Conservation (phyloP, 768 basidiomycete species). For the Lactifluus rugatus region DNA sequence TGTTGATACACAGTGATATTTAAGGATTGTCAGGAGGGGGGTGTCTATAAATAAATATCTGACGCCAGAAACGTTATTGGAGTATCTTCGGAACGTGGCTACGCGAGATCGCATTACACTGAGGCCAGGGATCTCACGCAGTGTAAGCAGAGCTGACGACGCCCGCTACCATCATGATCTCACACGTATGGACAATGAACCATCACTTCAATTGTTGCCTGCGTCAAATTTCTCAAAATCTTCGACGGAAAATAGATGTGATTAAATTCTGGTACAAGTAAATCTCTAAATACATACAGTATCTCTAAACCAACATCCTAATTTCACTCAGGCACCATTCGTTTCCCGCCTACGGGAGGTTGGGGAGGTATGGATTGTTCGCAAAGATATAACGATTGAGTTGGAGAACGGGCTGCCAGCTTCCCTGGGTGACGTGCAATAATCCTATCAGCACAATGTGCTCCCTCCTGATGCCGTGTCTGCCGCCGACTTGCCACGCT, state of each 20-base stretch:
- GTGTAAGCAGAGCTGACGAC: neutral
- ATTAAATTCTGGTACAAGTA: neutral
- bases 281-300: neutral
- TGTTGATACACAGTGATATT: too few relatives aligned
- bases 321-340: neutral
- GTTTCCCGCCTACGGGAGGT: neutral
- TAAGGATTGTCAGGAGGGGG: too few relatives aligned
- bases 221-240: neutral
- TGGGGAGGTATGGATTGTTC: neutral
- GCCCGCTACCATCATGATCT: neutral
- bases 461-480: slow-evolving; percentile 5
- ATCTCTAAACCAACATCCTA: neutral
- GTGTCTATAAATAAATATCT: too few relatives aligned
- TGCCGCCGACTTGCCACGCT: neutral
- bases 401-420: slow-evolving; percentile 16
- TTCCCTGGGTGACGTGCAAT: slow-evolving; percentile 8
- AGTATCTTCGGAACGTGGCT: too few relatives aligned
- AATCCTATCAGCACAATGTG: slow-evolving; percentile 10
- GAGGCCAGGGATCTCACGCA: too few relatives aligned
- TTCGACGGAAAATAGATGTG: neutral
- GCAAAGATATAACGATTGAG: neutral
- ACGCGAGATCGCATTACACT: too few relatives aligned
- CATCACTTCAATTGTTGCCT: neutral
- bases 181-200: neutral
- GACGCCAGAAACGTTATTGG: too few relatives aligned